Percentiles rank a stretch among this genome's conserved stretches.
Conservation (phyloP, 1,284 basidiomycete genomes). For the Leccinum fuscescens region DNA sequence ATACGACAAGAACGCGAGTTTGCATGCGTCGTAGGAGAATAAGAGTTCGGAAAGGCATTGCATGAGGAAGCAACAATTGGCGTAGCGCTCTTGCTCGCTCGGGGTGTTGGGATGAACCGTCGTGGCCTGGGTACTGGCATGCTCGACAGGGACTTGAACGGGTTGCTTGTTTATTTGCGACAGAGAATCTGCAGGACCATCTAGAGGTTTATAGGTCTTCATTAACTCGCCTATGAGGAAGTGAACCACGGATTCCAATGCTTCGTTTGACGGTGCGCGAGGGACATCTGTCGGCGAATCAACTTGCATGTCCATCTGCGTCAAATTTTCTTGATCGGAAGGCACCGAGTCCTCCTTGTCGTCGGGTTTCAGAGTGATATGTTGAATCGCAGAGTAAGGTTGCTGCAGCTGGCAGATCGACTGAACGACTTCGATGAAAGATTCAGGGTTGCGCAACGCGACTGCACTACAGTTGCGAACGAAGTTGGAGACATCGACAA, state of each 20-base stretch:
- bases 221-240: slow-evolving; percentile 75
- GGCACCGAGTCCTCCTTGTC: slow-evolving; percentile 12
- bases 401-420: slow-evolving; percentile 71
- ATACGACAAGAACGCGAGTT: slow-evolving; percentile 82
- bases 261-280: slow-evolving; percentile 39
- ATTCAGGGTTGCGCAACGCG: slow-evolving; percentile 77
- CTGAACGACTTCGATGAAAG: slow-evolving; percentile 75
- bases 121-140: slow-evolving; percentile 17
- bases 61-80: slow-evolving; percentile 87
- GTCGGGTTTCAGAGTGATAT: slow-evolving; percentile 60
- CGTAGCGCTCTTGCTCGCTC: slow-evolving; percentile 40
- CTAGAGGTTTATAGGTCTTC: slow-evolving; percentile 49
- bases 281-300: slow-evolving; percentile 44
- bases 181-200: slow-evolving; percentile 12
- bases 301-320: slow-evolving; percentile 60
- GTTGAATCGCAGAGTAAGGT: slow-evolving; percentile 60
- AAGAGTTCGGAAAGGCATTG: slow-evolving; percentile 89
- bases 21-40: slow-evolving; percentile 92
- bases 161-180: slow-evolving; percentile 17
- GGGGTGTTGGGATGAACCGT: slow-evolving; percentile 8
- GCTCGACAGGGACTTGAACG: slow-evolving; percentile 9
- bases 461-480: slow-evolving; percentile 78
- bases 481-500: slow-evolving; percentile 72
- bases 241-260: slow-evolving; percentile 68
- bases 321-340: slow-evolving; percentile 24